Conservation (phyloP, 2,329 filamentous ascomycete species). For the Aspergillus fischeri region DNA sequence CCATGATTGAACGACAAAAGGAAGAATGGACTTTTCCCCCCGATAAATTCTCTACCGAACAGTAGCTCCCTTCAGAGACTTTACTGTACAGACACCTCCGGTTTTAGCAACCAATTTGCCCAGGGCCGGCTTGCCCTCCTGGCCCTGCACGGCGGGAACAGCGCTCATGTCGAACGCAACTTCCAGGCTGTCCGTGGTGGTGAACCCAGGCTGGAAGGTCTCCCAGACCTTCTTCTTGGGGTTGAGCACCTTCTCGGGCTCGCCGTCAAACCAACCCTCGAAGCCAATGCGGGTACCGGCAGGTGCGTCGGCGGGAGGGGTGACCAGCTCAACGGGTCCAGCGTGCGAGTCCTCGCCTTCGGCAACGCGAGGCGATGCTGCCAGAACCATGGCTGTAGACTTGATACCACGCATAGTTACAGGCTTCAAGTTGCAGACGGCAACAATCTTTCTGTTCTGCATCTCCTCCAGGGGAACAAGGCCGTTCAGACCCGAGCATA, state of each 20-base stretch:
- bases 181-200: conserved; percentile 73
- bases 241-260: conserved; percentile 90
- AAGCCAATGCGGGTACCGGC: conserved; percentile 89
- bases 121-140: conserved; percentile 51
- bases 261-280: conserved; percentile 79
- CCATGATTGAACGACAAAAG: not conserved
- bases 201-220: conserved; percentile 92
- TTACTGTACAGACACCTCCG: conserved; percentile 78
- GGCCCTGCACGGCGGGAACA: conserved; percentile 71
- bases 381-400: conserved; percentile 84
- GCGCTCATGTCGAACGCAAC: conserved; percentile 79
- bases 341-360: conserved; percentile 84
- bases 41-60: conserved; percentile 64
- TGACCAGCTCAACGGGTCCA: conserved; percentile 87
- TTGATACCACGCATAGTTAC: conserved; percentile 96
- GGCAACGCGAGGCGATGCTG: conserved; percentile 77
- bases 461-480: conserved; percentile 90
- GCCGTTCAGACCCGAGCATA: conserved; percentile 95
- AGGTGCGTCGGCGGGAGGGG: conserved; percentile 69
- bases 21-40: not conserved
- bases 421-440: conserved; percentile 96
- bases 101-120: conserved; percentile 68
- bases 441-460: conserved; percentile 92
- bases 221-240: conserved; percentile 99
- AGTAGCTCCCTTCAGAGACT: conserved; percentile 71